phyloP scores from a whole-genome alignment of 352 stramenopile species.

The Pythium chondricola region DNA sequence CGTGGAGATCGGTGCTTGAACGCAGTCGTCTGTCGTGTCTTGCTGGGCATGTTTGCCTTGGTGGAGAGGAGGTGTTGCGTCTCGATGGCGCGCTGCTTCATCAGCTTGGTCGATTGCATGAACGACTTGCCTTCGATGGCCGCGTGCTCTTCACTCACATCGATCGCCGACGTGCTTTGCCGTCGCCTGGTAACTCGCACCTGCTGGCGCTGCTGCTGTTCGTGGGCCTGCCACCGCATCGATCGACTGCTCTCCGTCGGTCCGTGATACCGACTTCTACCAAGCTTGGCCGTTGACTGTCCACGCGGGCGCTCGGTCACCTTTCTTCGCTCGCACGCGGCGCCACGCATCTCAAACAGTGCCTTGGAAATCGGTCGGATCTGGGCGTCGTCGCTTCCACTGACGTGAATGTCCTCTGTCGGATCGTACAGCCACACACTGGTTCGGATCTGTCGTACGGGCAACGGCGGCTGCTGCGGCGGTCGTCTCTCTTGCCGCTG shows the following conservation, averaged over 20 bases:
- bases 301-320: conserved; percentile 47
- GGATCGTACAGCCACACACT: conserved; percentile 68
- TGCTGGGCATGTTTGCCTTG: not conserved
- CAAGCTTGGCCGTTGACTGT: conserved; percentile 37
- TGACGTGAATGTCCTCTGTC: conserved; percentile 27
- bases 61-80: conserved; percentile 2
- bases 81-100: conserved; percentile 14
- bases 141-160: conserved; percentile 18
- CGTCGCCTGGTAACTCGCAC: conserved; percentile 16
- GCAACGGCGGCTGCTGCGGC: conserved; percentile 21
- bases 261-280: conserved; percentile 71
- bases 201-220: conserved; percentile 50
- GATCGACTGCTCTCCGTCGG: conserved; percentile 71
- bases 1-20: too few species aligned
- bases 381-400: conserved; percentile 43
- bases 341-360: conserved; percentile 68
- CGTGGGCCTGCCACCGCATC: conserved; percentile 68
- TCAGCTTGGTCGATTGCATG: conserved; percentile 48
- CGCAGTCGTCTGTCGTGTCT: not conserved
- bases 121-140: conserved; percentile 49
- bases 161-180: conserved; percentile 9
- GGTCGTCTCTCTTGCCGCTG: not conserved
- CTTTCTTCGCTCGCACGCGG: conserved; percentile 53
- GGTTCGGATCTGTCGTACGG: conserved; percentile 23
- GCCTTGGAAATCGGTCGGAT: conserved; percentile 67